phyloP scores from a whole-genome alignment of 495 filamentous ascomycete genomes.

The Usnea hakonensis region DNA sequence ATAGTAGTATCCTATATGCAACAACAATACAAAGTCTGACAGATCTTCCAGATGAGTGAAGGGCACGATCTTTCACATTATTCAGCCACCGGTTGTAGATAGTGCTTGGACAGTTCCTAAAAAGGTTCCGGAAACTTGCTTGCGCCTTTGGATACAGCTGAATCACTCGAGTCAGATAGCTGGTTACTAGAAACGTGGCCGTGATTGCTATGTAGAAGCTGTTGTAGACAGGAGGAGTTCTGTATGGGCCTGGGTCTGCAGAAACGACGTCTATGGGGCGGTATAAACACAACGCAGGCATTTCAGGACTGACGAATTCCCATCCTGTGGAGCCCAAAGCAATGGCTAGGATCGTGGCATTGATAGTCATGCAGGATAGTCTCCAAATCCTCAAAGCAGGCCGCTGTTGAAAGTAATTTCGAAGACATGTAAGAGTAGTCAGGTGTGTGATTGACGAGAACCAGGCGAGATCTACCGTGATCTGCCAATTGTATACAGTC shows the following conservation, averaged over 20 bases:
- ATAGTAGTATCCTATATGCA: not conserved
- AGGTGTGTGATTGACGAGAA: slow-evolving; percentile 36
- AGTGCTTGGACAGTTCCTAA: not conserved
- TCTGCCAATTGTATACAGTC: slow-evolving; percentile 34
- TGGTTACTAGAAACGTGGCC: not conserved
- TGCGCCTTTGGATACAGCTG: not conserved
- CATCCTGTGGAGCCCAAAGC: slow-evolving; percentile 9
- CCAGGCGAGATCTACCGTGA: slow-evolving; percentile 34
- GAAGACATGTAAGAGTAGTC: slow-evolving; percentile 32
- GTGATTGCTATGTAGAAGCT: not conserved
- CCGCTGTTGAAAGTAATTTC: slow-evolving; percentile 9
- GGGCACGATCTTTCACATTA: not conserved
- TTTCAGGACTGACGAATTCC: not conserved
- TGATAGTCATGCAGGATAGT: slow-evolving; percentile 8
- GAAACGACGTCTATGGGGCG: not conserved
- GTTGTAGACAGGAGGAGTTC: not conserved
- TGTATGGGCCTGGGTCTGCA: not conserved
- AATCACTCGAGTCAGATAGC: not conserved
- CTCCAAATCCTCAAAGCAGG: slow-evolving; percentile 5
- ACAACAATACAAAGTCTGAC: not conserved
- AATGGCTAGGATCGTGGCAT: slow-evolving; percentile 1
- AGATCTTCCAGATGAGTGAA: not conserved
- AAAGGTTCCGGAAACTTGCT: not conserved
- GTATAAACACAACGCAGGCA: not conserved
- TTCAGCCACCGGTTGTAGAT: not conserved